These are phyloP conservation scores for Xylariaceae sp. DNA, from an alignment of 2,329 filamentous ascomycete species.

Conservation along the genomic window DNA sequence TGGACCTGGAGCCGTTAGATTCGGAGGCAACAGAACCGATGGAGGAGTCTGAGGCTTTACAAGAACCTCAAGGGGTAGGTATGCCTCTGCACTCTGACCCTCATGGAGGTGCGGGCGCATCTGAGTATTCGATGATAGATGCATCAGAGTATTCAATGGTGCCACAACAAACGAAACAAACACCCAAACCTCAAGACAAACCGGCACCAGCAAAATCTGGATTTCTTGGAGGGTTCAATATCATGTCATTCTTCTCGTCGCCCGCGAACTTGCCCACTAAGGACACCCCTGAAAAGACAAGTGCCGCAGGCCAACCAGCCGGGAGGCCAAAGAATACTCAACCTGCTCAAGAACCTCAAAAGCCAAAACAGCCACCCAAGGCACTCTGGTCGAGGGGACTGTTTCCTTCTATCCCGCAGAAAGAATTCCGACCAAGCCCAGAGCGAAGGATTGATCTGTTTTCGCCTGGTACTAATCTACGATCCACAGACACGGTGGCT, in stretches of 20 bases:
- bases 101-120: slow-evolving; percentile 21
- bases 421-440: slow-evolving; percentile 31
- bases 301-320: slow-evolving; percentile 10
- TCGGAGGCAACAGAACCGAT: not conserved
- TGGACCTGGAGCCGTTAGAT: too few relatives aligned
- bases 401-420: slow-evolving; percentile 33
- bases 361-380: slow-evolving; percentile 25
- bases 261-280: slow-evolving; percentile 41
- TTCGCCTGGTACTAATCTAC: slow-evolving; percentile 31
- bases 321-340: slow-evolving; percentile 13
- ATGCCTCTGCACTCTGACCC: slow-evolving; percentile 4
- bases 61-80: slow-evolving; percentile 4
- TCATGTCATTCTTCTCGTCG: slow-evolving; percentile 56
- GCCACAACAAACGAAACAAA: slow-evolving; percentile 26
- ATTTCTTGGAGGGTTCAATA: slow-evolving; percentile 38
- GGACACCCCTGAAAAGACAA: slow-evolving; percentile 14
- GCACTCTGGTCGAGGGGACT: slow-evolving; percentile 28
- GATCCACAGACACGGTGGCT: slow-evolving; percentile 22
- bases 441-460: slow-evolving; percentile 33
- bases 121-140: slow-evolving; percentile 48
- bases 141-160: too few relatives aligned
- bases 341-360: slow-evolving; percentile 11
- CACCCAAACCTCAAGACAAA: slow-evolving; percentile 20
- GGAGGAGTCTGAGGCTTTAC: slow-evolving; percentile 1
- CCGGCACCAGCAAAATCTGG: slow-evolving; percentile 21